A percentile compares a stretch with the other conserved stretches of the same genome.
Conservation (phyloP, 2,329 filamentous ascomycete genomes). For the Aureobasidium zeae region DNA sequence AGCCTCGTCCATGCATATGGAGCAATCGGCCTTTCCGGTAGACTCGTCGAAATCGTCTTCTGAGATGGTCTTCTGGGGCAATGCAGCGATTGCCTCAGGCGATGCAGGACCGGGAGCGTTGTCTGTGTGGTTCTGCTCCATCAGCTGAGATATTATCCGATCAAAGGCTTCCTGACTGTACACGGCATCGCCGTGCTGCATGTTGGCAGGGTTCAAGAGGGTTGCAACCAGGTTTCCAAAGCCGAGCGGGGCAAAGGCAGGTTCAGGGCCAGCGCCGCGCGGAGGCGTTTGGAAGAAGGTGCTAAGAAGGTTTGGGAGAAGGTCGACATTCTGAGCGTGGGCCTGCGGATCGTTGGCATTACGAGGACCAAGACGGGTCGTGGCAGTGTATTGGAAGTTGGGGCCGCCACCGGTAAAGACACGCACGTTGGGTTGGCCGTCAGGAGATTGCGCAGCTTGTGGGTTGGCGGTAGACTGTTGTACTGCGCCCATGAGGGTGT, state of each 20-base stretch:
- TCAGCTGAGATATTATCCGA: slow-evolving; percentile 74
- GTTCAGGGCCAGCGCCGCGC: slow-evolving; percentile 4
- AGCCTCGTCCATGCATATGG: slow-evolving; percentile 88
- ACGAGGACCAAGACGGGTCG: slow-evolving; percentile 38
- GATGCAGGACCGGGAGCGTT: slow-evolving; percentile 77
- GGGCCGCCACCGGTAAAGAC: slow-evolving; percentile 13
- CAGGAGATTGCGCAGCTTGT: slow-evolving; percentile 1
- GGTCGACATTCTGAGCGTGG: background rate
- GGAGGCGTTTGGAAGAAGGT: slow-evolving; percentile 15
- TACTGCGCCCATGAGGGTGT: slow-evolving; percentile 16
- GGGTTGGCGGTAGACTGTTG: background rate
- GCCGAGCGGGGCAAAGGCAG: slow-evolving; percentile 17
- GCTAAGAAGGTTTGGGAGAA: slow-evolving; percentile 5
- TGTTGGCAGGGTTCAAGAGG: slow-evolving; percentile 35
- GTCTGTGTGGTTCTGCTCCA: slow-evolving; percentile 70
- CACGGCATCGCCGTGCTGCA: slow-evolving; percentile 64
- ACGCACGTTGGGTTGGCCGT: background rate
- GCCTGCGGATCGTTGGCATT: slow-evolving; percentile 44
- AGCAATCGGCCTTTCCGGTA: slow-evolving; percentile 69
- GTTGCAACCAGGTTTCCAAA: slow-evolving; percentile 39
- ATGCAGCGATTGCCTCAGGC: slow-evolving; percentile 59
- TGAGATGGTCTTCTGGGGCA: slow-evolving; percentile 59
- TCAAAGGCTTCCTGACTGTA: slow-evolving; percentile 88
- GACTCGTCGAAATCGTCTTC: slow-evolving; percentile 59
- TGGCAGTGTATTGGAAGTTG: slow-evolving; percentile 22